phyloP scores from a whole-genome alignment of 2,329 filamentous ascomycete genomes.

The Xylariomycetidae sp. region DNA sequence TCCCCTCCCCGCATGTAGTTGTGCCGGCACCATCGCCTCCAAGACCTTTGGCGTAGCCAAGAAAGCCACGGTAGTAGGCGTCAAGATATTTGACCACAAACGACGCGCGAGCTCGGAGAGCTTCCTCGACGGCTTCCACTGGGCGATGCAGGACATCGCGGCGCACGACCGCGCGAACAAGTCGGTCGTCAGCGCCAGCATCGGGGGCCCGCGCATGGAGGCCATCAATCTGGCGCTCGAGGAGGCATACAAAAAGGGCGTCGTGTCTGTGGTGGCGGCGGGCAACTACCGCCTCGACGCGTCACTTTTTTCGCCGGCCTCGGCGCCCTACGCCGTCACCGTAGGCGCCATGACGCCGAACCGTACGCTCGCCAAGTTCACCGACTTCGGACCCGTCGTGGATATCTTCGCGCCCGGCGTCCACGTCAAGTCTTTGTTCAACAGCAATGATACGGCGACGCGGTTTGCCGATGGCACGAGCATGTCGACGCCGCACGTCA shows the following conservation, averaged over 20 bases:
- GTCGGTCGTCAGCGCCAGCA: slow-evolving; percentile 41
- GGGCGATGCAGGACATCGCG: slow-evolving; percentile 42
- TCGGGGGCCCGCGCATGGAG: slow-evolving; percentile 25
- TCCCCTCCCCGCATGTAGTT: slow-evolving; percentile 45
- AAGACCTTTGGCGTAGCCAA: slow-evolving; percentile 41
- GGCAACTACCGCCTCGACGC: slow-evolving; percentile 45
- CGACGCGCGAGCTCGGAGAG: slow-evolving; percentile 19
- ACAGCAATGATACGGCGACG: slow-evolving; percentile 32
- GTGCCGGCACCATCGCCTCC: slow-evolving; percentile 40
- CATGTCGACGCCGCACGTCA: slow-evolving; percentile 58
- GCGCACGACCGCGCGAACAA: slow-evolving; percentile 32
- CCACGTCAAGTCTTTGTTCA: slow-evolving; percentile 37
- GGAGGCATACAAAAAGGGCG: slow-evolving; percentile 38
- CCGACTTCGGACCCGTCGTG: slow-evolving; percentile 43
- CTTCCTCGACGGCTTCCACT: slow-evolving; percentile 26
- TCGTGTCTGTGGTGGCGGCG: slow-evolving; percentile 52
- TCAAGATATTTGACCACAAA: slow-evolving; percentile 38
- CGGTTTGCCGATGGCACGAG: slow-evolving; percentile 52
- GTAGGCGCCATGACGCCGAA: slow-evolving; percentile 43
- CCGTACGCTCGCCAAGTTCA: slow-evolving; percentile 39
- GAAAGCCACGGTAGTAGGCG: slow-evolving; percentile 32
- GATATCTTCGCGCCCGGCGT: slow-evolving; percentile 42
- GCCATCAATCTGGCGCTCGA: slow-evolving; percentile 49
- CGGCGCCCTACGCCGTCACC: slow-evolving; percentile 44
- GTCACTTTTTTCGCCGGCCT: slow-evolving; percentile 42